These are phyloP conservation scores for Pyrus pyrifolia DNA, from an alignment of 306 rosid genomes.

Conservation along the genomic window DNA sequence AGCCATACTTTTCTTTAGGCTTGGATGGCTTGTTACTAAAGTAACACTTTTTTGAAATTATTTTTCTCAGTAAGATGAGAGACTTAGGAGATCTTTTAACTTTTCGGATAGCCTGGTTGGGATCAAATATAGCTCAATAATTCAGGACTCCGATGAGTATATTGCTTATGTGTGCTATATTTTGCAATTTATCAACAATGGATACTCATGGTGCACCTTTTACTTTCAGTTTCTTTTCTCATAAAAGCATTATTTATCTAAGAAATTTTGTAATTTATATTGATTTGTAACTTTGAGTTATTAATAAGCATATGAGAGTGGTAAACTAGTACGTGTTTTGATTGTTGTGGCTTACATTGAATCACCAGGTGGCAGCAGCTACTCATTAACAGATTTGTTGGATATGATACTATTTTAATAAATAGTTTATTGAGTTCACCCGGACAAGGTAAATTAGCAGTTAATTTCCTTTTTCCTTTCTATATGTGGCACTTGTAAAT, in stretches of 20 bases:
- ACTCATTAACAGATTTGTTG: constrained; percentile 91
- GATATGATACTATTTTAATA: constrained; percentile 97
- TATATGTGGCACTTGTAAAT: not conserved
- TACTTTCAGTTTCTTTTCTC: not conserved
- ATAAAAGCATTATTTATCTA: not conserved
- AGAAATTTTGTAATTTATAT: not conserved
- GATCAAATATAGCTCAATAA: not conserved
- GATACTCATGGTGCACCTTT: not conserved
- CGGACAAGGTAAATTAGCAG: constrained; percentile 66
- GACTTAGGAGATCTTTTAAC: not conserved
- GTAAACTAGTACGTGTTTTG: not conserved
- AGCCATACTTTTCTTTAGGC: not conserved
- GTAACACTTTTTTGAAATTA: not conserved
- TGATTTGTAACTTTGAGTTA: not conserved
- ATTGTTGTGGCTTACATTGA: not conserved
- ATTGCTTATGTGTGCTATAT: not conserved
- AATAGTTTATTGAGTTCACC: constrained; percentile 90
- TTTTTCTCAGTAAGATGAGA: not conserved
- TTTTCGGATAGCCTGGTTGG: not conserved
- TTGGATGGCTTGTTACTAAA: not conserved
- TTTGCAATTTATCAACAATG: not conserved
- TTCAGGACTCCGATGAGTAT: not conserved
- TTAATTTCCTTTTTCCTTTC: not conserved
- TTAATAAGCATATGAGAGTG: not conserved
- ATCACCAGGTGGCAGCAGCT: constrained; percentile 95